phyloP scores from a whole-genome alignment of 768 basidiomycete genomes.

The Kwoniella sp. region DNA sequence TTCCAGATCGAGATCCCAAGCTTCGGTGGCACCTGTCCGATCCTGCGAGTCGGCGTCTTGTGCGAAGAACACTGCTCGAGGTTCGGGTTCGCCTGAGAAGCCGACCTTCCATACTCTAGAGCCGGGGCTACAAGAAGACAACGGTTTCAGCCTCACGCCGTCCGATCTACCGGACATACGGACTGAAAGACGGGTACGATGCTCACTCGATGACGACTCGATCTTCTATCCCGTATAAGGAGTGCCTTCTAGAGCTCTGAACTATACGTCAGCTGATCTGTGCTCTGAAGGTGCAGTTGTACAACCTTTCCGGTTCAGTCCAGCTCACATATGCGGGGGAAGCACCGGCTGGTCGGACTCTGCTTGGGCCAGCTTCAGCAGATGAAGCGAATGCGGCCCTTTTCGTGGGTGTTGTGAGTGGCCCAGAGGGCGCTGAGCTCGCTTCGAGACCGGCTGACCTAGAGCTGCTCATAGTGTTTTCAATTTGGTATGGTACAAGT shows the following conservation, averaged over 20 bases:
- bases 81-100: slow-evolving; percentile 91
- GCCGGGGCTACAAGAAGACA: slow-evolving; percentile 64
- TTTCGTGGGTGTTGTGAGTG: slow-evolving; percentile 42
- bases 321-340: slow-evolving; percentile 51
- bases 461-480: slow-evolving; percentile 8
- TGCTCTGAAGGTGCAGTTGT: too few species aligned
- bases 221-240: slow-evolving; percentile 95
- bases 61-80: slow-evolving; percentile 79
- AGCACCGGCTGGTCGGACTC: slow-evolving; percentile 40
- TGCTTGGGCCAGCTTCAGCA: slow-evolving; percentile 46
- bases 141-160: not conserved
- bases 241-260: slow-evolving; percentile 67
- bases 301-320: too few species aligned
- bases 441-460: slow-evolving; percentile 2
- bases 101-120: slow-evolving; percentile 95
- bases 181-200: too few species aligned
- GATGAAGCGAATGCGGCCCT: slow-evolving; percentile 33
- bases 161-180: not conserved
- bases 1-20: slow-evolving; percentile 50
- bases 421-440: not conserved
- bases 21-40: slow-evolving; percentile 27
- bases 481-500: not conserved
- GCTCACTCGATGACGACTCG: slow-evolving; percentile 79
- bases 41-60: slow-evolving; percentile 3
- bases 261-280: not conserved